phyloP scores from a whole-genome alignment of 2,329 filamentous ascomycete genomes.

The Aspergillus luchuensis region DNA sequence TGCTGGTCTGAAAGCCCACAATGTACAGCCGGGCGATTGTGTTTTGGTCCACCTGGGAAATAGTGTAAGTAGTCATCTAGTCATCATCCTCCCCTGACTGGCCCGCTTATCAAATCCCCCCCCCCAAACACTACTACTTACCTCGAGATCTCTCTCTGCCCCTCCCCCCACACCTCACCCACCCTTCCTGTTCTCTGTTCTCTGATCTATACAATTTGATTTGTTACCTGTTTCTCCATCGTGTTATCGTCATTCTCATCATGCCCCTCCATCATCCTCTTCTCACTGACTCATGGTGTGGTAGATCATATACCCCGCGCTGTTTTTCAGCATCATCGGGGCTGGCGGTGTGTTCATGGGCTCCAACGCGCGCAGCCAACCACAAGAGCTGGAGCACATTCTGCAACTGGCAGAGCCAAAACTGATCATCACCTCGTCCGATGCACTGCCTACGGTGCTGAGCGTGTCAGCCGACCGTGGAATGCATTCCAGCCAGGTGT shows the following conservation, averaged over 20 bases:
- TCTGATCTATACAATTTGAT: not conserved
- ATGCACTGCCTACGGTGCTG: slow-evolving; percentile 41
- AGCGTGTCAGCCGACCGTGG: slow-evolving; percentile 36
- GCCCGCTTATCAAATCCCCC: not conserved
- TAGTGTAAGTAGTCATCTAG: slow-evolving; percentile 35
- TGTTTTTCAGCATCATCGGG: slow-evolving; percentile 46
- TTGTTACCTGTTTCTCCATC: slow-evolving; percentile 10
- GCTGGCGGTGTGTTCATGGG: slow-evolving; percentile 54
- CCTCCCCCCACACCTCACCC: slow-evolving; percentile 11
- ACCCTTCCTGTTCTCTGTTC: not conserved
- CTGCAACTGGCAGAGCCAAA: slow-evolving; percentile 48
- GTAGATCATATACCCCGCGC: slow-evolving; percentile 43
- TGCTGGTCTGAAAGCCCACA: slow-evolving; percentile 43
- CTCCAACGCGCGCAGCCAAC: slow-evolving; percentile 53
- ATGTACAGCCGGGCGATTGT: slow-evolving; percentile 45
- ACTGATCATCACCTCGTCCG: slow-evolving; percentile 48
- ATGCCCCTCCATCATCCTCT: slow-evolving; percentile 7
- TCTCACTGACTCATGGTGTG: slow-evolving; percentile 19
- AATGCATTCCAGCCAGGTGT: slow-evolving; percentile 37
- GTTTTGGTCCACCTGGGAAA: slow-evolving; percentile 48
- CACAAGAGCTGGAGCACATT: slow-evolving; percentile 51
- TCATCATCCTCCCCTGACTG: slow-evolving; percentile 8
- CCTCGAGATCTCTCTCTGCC: not conserved
- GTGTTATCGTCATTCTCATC: not conserved
- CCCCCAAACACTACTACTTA: not conserved